phyloP scores from a whole-genome alignment of 345 rosid genomes.

The Arabidopsis thaliana region TAIR10.1 NC_003074.8:3662501-3663000 shows the following conservation, averaged over 20 bases:
- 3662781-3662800: constrained; percentile 63
- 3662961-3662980: constrained; percentile 82
- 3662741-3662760: constrained; percentile 75
- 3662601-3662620: constrained; percentile 88
- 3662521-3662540: constrained; percentile 80
- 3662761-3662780: constrained; percentile 87
- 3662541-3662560: constrained; percentile 92
- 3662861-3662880: constrained; percentile 80
- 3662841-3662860: constrained; percentile 78
- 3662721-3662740: constrained; percentile 88
- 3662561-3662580: constrained; percentile 90
- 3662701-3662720: constrained; percentile 71
- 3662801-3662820: constrained; percentile 68
- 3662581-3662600: constrained; percentile 91
- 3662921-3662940: constrained; percentile 77
- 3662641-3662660: constrained; percentile 84
- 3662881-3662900: constrained; percentile 74
- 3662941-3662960: constrained; percentile 87
- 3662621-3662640: constrained; percentile 84
- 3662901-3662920: constrained; percentile 76
- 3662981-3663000: constrained; percentile 75
- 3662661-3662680: constrained; percentile 93
- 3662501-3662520: constrained; percentile 74
- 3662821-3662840: constrained; percentile 68
- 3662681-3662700: constrained; percentile 74